Base-by-base conservation (phyloP, 148 eudicot genomes). In the Silene conica region DNA sequence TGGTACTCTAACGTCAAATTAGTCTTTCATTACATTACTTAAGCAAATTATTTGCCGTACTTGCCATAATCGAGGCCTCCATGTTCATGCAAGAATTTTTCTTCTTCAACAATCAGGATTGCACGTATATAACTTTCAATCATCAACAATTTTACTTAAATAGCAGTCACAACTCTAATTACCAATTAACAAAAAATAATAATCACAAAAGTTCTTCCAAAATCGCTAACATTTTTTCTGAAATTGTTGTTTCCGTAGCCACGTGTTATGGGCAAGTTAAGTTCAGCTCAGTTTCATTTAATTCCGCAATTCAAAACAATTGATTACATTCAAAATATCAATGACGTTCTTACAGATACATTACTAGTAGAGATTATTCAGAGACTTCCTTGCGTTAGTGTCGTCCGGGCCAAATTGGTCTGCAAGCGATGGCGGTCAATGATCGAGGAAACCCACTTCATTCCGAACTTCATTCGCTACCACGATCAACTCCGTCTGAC, bases 311-410 rank as follows among this genome's bases (percentile, higher is more conserved):
- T 48, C 10, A 54, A 66, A 22, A 10, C 75, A 10, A 23, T 54
- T 43, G 34, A 50, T 22, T 45, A 38, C 45, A 13, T 61, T 79
- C 14, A 2, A 11, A 79, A 64, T 73, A 70, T 79, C 58, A 80
- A 79, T 19, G 56, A 72, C 69, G 14, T 72, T 56, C 70, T 80
- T 6, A 28, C 63, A 50, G 73, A 72, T 63, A 67, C 21, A 25
- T 68, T 76, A 2, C 59, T 80, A 5, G 52, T 67, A 3, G 83
- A 76, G 72, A 80, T 80, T 61, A 73, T 80, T 67, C 79, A 50
- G 31, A 76, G 80, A 21, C 69, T 80, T 20, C 77, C 76, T 52
- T 72, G 26, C 26, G 20, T 48, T 9, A 59, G 41, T 31, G 73
- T 63, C 5, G 12, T 80, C 76, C 77, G 48, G 13, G 73, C 74